phyloP scores from a whole-genome alignment of 2,329 filamentous ascomycete genomes.

The Xylaria sp. region DNA sequence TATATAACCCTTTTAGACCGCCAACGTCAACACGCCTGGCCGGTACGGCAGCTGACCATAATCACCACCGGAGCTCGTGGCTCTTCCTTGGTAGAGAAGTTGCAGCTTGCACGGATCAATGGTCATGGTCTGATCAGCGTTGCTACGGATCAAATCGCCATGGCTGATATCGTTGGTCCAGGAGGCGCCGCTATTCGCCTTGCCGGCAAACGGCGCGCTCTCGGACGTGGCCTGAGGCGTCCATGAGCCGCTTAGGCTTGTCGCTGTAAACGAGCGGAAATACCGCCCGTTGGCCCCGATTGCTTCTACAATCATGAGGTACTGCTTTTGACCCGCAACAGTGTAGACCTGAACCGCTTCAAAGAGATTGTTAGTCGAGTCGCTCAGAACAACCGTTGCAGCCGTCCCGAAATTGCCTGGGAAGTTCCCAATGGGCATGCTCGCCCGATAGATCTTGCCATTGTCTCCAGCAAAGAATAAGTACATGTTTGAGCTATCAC shows the following conservation, averaged over 20 bases:
- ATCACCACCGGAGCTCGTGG: conserved; percentile 55
- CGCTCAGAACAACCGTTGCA: conserved; percentile 62
- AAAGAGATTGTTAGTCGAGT: conserved; percentile 67
- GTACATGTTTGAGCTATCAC: conserved; percentile 70
- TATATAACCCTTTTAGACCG: not conserved
- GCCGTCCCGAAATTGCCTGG: conserved; percentile 67
- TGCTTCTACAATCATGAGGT: conserved; percentile 76
- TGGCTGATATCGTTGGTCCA: conserved; percentile 77
- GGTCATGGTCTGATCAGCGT: conserved; percentile 70
- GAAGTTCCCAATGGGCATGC: conserved; percentile 72
- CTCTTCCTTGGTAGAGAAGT: conserved; percentile 70
- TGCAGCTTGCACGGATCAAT: conserved; percentile 73
- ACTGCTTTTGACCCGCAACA: conserved; percentile 62
- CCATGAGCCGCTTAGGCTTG: conserved; percentile 66
- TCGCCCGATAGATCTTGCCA: conserved; percentile 72
- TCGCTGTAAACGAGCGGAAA: conserved; percentile 74
- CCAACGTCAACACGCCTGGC: conserved; percentile 63
- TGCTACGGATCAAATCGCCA: conserved; percentile 68
- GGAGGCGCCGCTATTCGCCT: conserved; percentile 70
- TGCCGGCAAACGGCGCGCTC: conserved; percentile 71
- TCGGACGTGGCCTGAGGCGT: conserved; percentile 67
- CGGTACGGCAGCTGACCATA: conserved; percentile 66
- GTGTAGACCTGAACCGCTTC: conserved; percentile 76
- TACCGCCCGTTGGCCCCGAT: conserved; percentile 68
- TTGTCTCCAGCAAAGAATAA: conserved; percentile 76